A percentile compares a stretch with the other conserved stretches of the same genome.
These are phyloP conservation scores for Ilyonectria mors-panacis DNA, from an alignment of 2,329 filamentous ascomycete species.

Conservation along the genomic window DNA sequence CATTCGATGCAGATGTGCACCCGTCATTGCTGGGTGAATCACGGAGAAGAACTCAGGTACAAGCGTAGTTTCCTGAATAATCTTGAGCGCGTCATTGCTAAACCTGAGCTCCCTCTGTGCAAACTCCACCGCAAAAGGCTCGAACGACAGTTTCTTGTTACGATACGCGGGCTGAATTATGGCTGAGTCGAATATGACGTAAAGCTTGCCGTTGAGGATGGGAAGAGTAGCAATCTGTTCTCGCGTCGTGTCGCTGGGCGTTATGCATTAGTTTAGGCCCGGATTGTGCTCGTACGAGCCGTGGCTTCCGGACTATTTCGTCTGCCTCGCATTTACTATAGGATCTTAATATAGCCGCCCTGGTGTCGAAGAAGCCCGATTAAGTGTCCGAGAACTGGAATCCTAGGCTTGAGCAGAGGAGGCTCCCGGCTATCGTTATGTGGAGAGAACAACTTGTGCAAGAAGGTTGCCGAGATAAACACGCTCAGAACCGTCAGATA, in stretches of 20 bases:
- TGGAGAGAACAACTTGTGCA: slow-evolving; percentile 29
- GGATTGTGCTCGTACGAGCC: not conserved
- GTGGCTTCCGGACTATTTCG: not conserved
- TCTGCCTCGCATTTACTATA: slow-evolving; percentile 36
- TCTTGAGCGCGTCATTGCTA: slow-evolving; percentile 43
- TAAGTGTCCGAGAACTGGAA: slow-evolving; percentile 56
- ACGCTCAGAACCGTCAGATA: slow-evolving; percentile 24
- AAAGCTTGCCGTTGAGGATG: slow-evolving; percentile 60
- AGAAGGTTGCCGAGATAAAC: not conserved
- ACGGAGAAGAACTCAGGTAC: slow-evolving; percentile 54
- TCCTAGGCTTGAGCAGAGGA: slow-evolving; percentile 26
- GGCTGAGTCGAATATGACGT: slow-evolving; percentile 59
- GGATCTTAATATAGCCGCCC: slow-evolving; percentile 28
- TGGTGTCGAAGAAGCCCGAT: slow-evolving; percentile 52
- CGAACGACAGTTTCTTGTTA: slow-evolving; percentile 60
- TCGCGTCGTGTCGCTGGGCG: slow-evolving; percentile 25
- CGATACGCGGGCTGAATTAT: slow-evolving; percentile 59
- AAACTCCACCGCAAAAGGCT: slow-evolving; percentile 57
- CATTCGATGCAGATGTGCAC: slow-evolving; percentile 52
- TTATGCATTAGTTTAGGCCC: not conserved
- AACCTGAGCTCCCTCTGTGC: slow-evolving; percentile 56
- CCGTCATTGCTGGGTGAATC: slow-evolving; percentile 53
- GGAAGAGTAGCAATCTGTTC: slow-evolving; percentile 60
- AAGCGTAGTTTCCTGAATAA: slow-evolving; percentile 43
- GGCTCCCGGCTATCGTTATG: slow-evolving; percentile 27